A percentile compares a stretch with the other conserved stretches of the same genome.
Evolutionary conservation across 495 filamentous ascomycete genomes (phyloP).

Genomic region (Staphylotrichum longicolle): DNA sequence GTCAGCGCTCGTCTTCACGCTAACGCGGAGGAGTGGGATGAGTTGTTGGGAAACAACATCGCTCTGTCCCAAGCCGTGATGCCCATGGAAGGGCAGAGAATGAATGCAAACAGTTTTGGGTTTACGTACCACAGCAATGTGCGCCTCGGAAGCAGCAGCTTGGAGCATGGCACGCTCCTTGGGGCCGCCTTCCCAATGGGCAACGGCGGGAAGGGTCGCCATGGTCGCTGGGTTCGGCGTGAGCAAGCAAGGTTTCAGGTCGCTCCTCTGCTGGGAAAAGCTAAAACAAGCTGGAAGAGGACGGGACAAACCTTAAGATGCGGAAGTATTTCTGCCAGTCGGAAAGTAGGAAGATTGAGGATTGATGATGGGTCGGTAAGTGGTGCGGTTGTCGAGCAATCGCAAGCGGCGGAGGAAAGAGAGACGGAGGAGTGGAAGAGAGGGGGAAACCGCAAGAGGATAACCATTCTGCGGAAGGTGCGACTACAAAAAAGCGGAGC

Average conservation of each 20-base stretch:
- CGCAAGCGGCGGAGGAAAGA: neutral
- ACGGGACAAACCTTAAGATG: neutral
- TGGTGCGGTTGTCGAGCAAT: neutral
- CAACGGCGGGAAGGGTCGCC: neutral
- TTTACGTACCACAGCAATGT: slow-evolving; percentile 24
- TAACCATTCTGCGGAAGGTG: too few species aligned
- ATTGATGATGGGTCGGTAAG: neutral
- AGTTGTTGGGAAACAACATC: too few species aligned
- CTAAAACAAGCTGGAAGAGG: neutral
- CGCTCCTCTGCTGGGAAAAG: too few species aligned
- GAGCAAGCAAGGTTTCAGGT: neutral
- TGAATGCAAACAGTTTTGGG: too few species aligned
- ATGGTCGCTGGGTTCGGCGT: slow-evolving; percentile 4
- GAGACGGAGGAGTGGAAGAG: neutral
- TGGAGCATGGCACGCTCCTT: slow-evolving; percentile 4
- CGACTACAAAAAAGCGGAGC: too few species aligned
- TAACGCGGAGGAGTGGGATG: neutral
- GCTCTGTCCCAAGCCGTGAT: too few species aligned
- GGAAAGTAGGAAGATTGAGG: neutral
- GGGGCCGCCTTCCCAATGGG: neutral
- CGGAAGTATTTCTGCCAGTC: neutral
- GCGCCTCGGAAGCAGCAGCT: slow-evolving; percentile 22
- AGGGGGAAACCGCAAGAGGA: neutral
- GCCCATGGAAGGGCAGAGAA: too few species aligned
- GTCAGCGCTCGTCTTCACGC: neutral